Evolutionary conservation across 768 basidiomycete genomes (phyloP).

Genomic region (Cytidiella melzeri): DNA sequence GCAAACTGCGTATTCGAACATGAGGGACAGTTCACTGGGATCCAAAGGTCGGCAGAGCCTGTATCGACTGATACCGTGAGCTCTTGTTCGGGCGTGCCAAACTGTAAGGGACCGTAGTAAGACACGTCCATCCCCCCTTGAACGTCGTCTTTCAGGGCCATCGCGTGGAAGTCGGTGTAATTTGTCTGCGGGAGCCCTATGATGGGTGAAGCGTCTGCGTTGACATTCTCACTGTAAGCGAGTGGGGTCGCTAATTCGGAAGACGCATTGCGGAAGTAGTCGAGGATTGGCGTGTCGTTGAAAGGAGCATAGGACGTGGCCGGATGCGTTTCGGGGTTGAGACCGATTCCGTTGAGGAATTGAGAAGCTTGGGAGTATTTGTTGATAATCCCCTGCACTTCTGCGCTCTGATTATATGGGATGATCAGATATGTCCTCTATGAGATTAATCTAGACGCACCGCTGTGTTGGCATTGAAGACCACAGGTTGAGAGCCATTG

Average conservation of each 20-base stretch:
- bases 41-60: slow-evolving; percentile 64
- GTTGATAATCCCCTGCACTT: slow-evolving; percentile 19
- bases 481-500: slow-evolving; percentile 1
- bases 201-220: slow-evolving; percentile 11
- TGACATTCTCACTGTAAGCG: not conserved
- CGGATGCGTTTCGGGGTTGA: slow-evolving; percentile 23
- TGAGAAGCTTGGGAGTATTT: slow-evolving; percentile 27
- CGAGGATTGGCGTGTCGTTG: slow-evolving; percentile 16
- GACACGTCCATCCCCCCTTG: slow-evolving; percentile 35
- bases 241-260: slow-evolving; percentile 7
- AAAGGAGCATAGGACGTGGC: slow-evolving; percentile 19
- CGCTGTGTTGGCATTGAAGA: slow-evolving; percentile 20
- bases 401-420: slow-evolving; percentile 17
- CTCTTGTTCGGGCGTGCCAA: slow-evolving; percentile 51
- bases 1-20: slow-evolving; percentile 38
- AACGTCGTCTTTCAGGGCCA: slow-evolving; percentile 35
- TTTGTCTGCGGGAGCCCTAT: slow-evolving; percentile 15
- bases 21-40: slow-evolving; percentile 32
- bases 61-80: slow-evolving; percentile 62
- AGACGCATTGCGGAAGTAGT: slow-evolving; percentile 7
- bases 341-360: slow-evolving; percentile 25
- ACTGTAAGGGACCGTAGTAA: slow-evolving; percentile 41
- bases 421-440: not conserved
- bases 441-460: slow-evolving; percentile 11
- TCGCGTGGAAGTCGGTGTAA: slow-evolving; percentile 6